Base-by-base conservation (phyloP, 345 rosid genomes). In the Salix exigua region DNA sequence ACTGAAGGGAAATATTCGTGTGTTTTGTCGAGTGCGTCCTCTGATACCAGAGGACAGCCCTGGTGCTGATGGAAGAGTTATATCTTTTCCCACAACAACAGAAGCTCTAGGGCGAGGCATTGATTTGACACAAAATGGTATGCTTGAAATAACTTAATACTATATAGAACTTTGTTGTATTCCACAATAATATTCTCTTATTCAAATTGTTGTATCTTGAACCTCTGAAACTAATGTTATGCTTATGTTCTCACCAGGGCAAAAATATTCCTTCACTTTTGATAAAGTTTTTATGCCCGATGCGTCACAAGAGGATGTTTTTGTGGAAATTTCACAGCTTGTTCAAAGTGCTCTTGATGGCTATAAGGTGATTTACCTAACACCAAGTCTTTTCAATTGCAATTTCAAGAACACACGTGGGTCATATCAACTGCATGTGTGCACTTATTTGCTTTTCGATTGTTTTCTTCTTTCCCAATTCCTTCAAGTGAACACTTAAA, bases 271-370 rank as follows among this genome's bases (percentile, higher is more conserved):
- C 48, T 96, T 96, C 85, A 88, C 88, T 58, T 96, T 91, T 78
- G 99, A 96, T 80, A 88, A 87, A 87, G 99, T 91, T 48, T 93
- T 96, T 80, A 79, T 78, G 81, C 97, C 93, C 0, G 89, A 86
- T 73, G 83, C 89, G 65, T 80, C 88, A 19, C 99, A 96, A 89
- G 94, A 89, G 75, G 97, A 91, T 25, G 98, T 91, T 60, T 96
- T 96, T 83, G 87, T 79, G 42, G 98, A 96, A 84, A 96, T 96
- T 68, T 96, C 99, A 46, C 98, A 96, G 69, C 98, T 96, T 77
- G 96, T 96, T 80, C 98, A 96, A 77, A 96, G 99, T 85, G 98
- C 99, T 82, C 96, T 96, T 26, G 99, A 96, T 73, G 99, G 99
- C 73, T 96, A 93, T 76, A 96, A 96, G 99, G 98, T 94, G 85